Conservation (phyloP, 2,329 filamentous ascomycete species). For the Botrytis cinerea region DNA sequence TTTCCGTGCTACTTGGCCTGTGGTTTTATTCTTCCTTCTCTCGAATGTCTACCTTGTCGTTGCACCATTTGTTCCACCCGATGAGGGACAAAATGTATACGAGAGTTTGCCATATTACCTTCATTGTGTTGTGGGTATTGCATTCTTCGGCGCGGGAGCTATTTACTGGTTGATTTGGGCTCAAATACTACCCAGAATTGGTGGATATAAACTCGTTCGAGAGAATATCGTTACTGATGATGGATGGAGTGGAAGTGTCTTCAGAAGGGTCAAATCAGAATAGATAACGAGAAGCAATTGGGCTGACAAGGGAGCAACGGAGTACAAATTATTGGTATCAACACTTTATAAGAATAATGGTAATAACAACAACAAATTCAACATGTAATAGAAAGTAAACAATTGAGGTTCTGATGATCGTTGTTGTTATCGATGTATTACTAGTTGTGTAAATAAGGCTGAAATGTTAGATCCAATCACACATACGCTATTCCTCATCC, state of each 20-base stretch:
- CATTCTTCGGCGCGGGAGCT: constrained; percentile 53
- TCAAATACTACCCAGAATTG: constrained; percentile 52
- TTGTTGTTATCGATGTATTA: not conserved
- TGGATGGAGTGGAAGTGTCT: constrained; percentile 53
- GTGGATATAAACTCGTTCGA: constrained; percentile 57
- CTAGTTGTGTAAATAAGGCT: not conserved
- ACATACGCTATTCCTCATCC: not conserved
- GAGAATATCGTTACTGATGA: constrained; percentile 59
- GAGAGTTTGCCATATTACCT: constrained; percentile 57
- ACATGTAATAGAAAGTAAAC: not conserved
- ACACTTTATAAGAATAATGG: not conserved
- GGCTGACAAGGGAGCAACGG: not conserved
- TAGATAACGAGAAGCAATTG: not conserved
- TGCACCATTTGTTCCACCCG: constrained; percentile 58
- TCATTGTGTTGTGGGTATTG: constrained; percentile 59
- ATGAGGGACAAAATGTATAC: constrained; percentile 55
- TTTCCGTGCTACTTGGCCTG: constrained; percentile 55
- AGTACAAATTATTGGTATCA: not conserved
- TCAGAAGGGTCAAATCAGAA: constrained; percentile 18
- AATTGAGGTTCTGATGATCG: not conserved
- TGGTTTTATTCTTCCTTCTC: constrained; percentile 59
- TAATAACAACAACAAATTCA: constrained; percentile 2
- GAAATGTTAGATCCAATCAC: not conserved
- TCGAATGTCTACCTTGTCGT: constrained; percentile 63
- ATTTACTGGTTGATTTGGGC: constrained; percentile 61